Evolutionary conservation across 2,329 filamentous ascomycete genomes (phyloP).

Genomic region (Hawksworthiomyces lignivorus): DNA sequence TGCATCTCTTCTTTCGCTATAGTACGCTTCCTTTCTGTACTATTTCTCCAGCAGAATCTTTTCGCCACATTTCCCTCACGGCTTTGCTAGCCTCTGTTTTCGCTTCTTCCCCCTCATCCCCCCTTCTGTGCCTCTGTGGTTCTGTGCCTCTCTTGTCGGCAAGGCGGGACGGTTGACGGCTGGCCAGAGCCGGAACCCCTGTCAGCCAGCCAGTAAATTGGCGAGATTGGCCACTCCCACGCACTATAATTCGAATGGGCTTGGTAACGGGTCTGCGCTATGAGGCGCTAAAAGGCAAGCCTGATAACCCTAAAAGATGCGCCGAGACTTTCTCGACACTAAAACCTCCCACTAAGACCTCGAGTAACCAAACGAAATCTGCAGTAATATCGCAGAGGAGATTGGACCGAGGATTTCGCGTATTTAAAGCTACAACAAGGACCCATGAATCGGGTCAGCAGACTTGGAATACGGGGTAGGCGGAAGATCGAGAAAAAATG

Average conservation of each 20-base stretch:
- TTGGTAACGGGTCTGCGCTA: too few relatives aligned
- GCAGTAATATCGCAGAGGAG: too few relatives aligned
- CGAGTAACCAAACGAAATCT: too few relatives aligned
- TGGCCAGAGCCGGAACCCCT: slow-evolving; percentile 5
- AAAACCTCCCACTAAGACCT: too few relatives aligned
- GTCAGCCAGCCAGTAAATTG: slow-evolving; percentile 2
- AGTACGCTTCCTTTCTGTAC: background rate
- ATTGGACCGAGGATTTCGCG: too few relatives aligned
- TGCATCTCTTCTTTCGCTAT: background rate
- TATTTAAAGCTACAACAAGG: too few relatives aligned
- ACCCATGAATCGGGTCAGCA: too few relatives aligned
- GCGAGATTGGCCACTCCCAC: slow-evolving; percentile 1
- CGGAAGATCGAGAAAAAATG: too few relatives aligned
- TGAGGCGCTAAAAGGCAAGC: background rate
- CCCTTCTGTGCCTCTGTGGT: background rate
- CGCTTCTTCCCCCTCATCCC: background rate
- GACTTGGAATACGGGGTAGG: too few relatives aligned
- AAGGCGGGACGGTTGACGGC: slow-evolving; percentile 8
- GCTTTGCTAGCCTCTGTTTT: too few relatives aligned
- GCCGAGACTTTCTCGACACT: too few relatives aligned
- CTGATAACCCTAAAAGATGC: background rate
- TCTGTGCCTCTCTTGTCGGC: slow-evolving; percentile 1
- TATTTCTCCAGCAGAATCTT: background rate
- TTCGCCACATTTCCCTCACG: background rate
- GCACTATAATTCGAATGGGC: background rate